These are phyloP conservation scores for Fusarium sp. DNA, from an alignment of 2,329 filamentous ascomycete genomes.

Conservation along the genomic window DNA sequence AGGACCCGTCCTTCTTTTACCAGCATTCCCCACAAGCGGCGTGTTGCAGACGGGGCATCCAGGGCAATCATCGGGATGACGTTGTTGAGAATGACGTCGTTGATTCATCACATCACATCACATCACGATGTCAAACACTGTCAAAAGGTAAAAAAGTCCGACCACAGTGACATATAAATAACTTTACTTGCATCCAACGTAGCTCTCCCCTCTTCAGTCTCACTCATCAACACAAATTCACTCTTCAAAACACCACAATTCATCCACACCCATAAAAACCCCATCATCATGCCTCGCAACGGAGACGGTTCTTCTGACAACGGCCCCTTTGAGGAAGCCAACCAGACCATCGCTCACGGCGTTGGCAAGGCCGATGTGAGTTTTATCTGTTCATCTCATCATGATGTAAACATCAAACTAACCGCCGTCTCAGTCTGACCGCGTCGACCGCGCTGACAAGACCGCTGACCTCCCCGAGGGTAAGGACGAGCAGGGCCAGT, in stretches of 20 bases:
- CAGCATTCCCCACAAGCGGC: conserved; percentile 23
- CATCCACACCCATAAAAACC: conserved; percentile 2
- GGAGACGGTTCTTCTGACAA: conserved; percentile 63
- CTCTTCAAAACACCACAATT: conserved; percentile 4
- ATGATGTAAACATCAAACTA: neutral
- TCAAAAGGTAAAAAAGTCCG: neutral
- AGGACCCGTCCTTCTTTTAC: neutral
- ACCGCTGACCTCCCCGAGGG: conserved; percentile 61
- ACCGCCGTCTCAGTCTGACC: conserved; percentile 43
- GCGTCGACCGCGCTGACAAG: conserved; percentile 62
- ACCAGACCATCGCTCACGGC: conserved; percentile 60
- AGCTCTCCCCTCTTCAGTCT: conserved; percentile 1
- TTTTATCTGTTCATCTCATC: neutral
- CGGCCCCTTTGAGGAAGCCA: conserved; percentile 55
- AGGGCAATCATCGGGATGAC: conserved; percentile 31
- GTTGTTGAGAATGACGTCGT: conserved; percentile 40
- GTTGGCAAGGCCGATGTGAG: conserved; percentile 55
- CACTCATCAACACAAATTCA: conserved; percentile 9
- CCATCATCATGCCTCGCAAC: conserved; percentile 63
- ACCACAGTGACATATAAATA: conserved; percentile 30
- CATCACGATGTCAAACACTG: conserved; percentile 27
- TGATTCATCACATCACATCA: conserved; percentile 40
- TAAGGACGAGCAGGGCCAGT: conserved; percentile 57
- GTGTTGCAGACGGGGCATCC: conserved; percentile 6
- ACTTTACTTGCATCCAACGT: neutral